Evolutionary conservation across 495 filamentous ascomycete genomes (phyloP).

Genomic region (Hyaloscypha variabilis): DNA sequence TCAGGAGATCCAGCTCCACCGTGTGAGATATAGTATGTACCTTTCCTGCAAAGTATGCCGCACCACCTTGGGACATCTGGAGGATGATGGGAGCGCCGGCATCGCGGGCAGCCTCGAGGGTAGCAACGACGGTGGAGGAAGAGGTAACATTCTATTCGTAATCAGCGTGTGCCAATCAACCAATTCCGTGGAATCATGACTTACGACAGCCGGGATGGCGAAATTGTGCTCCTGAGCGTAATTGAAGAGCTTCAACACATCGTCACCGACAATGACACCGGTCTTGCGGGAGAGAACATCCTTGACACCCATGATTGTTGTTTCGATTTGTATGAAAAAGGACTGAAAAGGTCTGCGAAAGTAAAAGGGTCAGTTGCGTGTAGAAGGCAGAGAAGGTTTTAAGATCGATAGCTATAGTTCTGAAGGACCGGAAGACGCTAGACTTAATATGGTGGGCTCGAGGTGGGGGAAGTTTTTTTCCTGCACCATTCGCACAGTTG

Average conservation of each 20-base stretch:
- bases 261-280: conserved; percentile 87
- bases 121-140: conserved; percentile 82
- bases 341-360: conserved; percentile 10
- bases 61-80: conserved; percentile 90
- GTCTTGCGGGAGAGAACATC: conserved; percentile 74
- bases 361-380: conserved; percentile 18
- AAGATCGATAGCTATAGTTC: not conserved
- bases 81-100: conserved; percentile 85
- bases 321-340: conserved; percentile 21
- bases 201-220: conserved; percentile 88
- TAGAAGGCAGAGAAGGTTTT: conserved; percentile 12
- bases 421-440: not conserved
- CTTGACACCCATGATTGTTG: conserved; percentile 61
- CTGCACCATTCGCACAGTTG: not conserved
- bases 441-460: not conserved
- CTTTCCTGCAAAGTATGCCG: conserved; percentile 94
- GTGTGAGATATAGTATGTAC: conserved; percentile 32
- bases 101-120: conserved; percentile 93
- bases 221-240: conserved; percentile 83
- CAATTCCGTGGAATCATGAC: conserved; percentile 30
- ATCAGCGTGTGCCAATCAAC: conserved; percentile 18
- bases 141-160: conserved; percentile 77
- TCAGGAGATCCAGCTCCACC: conserved; percentile 7
- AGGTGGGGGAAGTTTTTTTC: conserved; percentile 6
- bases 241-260: conserved; percentile 82